Base-by-base conservation (phyloP, 305 asterid genomes). In the Fraxinus paxiana region DNA sequence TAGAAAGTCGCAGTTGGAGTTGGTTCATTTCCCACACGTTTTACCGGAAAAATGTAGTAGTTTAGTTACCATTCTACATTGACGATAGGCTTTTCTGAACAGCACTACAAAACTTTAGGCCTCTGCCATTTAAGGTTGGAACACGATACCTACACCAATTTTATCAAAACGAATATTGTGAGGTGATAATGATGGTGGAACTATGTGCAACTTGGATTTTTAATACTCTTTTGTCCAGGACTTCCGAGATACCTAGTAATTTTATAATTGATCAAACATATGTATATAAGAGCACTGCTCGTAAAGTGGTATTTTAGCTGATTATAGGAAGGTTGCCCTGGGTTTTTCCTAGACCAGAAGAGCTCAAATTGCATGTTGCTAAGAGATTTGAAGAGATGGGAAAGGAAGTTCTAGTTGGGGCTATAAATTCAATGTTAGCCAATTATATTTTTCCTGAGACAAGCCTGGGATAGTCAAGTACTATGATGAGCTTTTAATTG, bases 201-300 rank as follows among this genome's bases (percentile, higher is more conserved):
- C 87, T 85, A 88, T 81, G 84, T 13, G 95, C 92, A 70, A 85
- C 90, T 77, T 85, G 82, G 71, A 87, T 90, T 61, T 86, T 86
- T 81, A 88, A 87, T 79, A 83, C 85, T 67, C 92, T 88, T 61
- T 63, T 88, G 79, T 67, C 89, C 38, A 88, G 92, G 87, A 93
- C 93, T 83, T 91, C 92, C 31, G 77, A 41, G 80, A 81, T 89
- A 56, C 87, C 86, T 73, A 91, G 92, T n/a, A 91, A 90, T 86
- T 85, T 86, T 86, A 90, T 91, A 67, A 82, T 91, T 75, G 93
- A 91, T 82, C 93, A 88, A 84, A 87, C 90, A 61, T 86, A 91
- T 84, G 87, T 87, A 41, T 79, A 83, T 79, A 87, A 88, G 82
- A 90, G 76, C 88, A 87, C 89, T 28, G 91, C 93, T 33, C 90